Conservation (phyloP, 2,329 filamentous ascomycete species). For the Fusarium brachygibbosum region DNA sequence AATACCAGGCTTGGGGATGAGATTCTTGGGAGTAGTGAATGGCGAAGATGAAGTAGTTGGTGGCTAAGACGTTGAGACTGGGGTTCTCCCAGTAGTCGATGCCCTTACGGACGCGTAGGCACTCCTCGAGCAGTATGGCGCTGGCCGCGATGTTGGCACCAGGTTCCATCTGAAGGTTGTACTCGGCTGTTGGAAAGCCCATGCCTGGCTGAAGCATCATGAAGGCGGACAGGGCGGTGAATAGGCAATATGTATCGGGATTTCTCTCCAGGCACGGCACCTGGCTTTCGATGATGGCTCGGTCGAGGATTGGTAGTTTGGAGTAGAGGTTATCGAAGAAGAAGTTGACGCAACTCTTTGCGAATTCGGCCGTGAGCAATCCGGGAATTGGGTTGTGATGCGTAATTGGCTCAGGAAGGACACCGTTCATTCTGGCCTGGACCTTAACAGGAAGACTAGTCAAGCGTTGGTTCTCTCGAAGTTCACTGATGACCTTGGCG, state of each 20-base stretch:
- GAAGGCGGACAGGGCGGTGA: conserved; percentile 75
- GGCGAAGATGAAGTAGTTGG: conserved; percentile 84
- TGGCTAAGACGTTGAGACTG: conserved; percentile 71
- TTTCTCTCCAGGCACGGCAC: conserved; percentile 72
- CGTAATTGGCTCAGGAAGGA: conserved; percentile 59
- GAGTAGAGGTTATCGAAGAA: conserved; percentile 77
- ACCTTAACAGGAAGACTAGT: conserved; percentile 73
- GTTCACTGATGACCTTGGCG: conserved; percentile 81
- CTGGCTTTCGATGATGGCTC: conserved; percentile 69
- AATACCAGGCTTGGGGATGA: conserved; percentile 84
- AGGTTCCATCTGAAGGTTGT: conserved; percentile 68
- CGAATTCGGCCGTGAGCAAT: conserved; percentile 71
- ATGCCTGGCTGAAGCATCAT: conserved; percentile 79
- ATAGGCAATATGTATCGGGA: conserved; percentile 73
- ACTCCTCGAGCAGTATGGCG: conserved; percentile 76
- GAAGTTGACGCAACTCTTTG: conserved; percentile 76
- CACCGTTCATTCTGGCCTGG: conserved; percentile 70
- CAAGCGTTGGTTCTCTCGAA: conserved; percentile 77
- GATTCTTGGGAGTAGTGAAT: conserved; percentile 78
- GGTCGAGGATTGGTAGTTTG: conserved; percentile 73
- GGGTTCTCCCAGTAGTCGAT: conserved; percentile 71
- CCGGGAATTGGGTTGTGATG: conserved; percentile 66
- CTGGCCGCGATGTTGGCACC: conserved; percentile 74
- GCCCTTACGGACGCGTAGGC: conserved; percentile 72
- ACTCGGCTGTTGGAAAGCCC: conserved; percentile 68